phyloP scores from a whole-genome alignment of 176 grass and related monocot genomes.

The Metroxylon sagu region DNA sequence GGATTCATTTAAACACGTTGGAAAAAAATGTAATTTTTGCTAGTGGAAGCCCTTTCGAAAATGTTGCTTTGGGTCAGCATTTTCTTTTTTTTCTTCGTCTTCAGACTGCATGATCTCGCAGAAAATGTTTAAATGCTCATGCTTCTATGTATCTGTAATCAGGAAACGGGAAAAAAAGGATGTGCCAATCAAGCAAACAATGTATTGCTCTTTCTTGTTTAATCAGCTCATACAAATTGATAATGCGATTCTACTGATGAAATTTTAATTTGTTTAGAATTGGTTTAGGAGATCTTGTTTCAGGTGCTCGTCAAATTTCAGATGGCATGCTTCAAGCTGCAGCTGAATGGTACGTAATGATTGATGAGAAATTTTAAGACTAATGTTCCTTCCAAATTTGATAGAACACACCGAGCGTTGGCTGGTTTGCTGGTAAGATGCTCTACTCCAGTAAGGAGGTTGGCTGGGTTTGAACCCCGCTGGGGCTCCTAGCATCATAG shows the following conservation, averaged over 20 bases:
- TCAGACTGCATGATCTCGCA: not conserved
- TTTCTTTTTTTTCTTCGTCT: conserved; percentile 16
- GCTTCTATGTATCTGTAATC: conserved; percentile 9
- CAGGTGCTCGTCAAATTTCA: conserved; percentile 75
- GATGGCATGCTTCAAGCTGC: conserved; percentile 91
- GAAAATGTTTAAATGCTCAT: conserved; percentile 11
- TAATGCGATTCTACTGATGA: conserved; percentile 18
- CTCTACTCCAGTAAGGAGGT: too few species aligned
- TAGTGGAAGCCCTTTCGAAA: conserved; percentile 84
- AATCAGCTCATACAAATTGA: not conserved
- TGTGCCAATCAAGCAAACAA: conserved; percentile 97
- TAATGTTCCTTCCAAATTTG: too few species aligned
- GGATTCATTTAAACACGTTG: conserved; percentile 84
- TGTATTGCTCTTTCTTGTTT: conserved; percentile 13
- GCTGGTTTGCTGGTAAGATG: too few species aligned
- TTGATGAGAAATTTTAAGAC: conserved; percentile 4
- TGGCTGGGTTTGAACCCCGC: too few species aligned
- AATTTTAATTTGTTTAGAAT: conserved; percentile 46
- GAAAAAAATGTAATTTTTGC: conserved; percentile 88
- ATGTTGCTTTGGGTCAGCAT: conserved; percentile 68
- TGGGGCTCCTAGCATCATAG: too few species aligned
- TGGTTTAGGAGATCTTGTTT: conserved; percentile 94
- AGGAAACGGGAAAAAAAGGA: conserved; percentile 62
- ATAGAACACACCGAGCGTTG: too few species aligned
- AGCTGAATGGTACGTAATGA: conserved; percentile 71